These are phyloP conservation scores for Hypomontagnella monticulosa DNA, from an alignment of 495 filamentous ascomycete genomes.

Conservation along the genomic window DNA sequence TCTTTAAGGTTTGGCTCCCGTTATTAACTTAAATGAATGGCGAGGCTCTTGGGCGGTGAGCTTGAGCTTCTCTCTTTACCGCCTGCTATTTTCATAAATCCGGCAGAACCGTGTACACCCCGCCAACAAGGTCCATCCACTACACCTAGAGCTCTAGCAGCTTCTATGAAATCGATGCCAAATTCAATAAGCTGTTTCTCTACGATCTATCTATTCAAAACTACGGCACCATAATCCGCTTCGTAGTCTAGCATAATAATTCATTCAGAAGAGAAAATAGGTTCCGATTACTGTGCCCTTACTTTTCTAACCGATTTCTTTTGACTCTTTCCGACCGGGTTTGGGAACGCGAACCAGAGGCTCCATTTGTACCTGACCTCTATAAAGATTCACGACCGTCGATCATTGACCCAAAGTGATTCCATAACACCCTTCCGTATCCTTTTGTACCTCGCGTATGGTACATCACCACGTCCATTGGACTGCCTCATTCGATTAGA, in stretches of 20 bases:
- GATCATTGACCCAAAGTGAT: too few species aligned
- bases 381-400: too few species aligned
- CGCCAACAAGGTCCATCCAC: slow-evolving; percentile 6
- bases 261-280: too few species aligned
- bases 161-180: slow-evolving; percentile 21
- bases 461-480: background rate
- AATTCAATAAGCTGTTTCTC: background rate
- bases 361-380: too few species aligned
- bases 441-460: background rate
- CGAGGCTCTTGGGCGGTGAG: slow-evolving; percentile 20
- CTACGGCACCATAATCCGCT: too few species aligned
- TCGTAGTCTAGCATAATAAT: too few species aligned
- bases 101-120: slow-evolving; percentile 31
- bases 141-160: slow-evolving; percentile 19
- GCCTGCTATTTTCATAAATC: slow-evolving; percentile 23
- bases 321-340: too few species aligned
- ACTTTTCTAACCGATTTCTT: too few species aligned
- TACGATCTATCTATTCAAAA: background rate
- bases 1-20: slow-evolving; percentile 6
- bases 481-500: too few species aligned
- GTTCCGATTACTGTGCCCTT: too few species aligned
- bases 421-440: too few species aligned
- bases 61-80: slow-evolving; percentile 6
- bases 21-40: slow-evolving; percentile 13
- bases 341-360: too few species aligned